Base-by-base conservation (phyloP, 2,329 filamentous ascomycete genomes). In the Tricladium varicosporioides region DNA sequence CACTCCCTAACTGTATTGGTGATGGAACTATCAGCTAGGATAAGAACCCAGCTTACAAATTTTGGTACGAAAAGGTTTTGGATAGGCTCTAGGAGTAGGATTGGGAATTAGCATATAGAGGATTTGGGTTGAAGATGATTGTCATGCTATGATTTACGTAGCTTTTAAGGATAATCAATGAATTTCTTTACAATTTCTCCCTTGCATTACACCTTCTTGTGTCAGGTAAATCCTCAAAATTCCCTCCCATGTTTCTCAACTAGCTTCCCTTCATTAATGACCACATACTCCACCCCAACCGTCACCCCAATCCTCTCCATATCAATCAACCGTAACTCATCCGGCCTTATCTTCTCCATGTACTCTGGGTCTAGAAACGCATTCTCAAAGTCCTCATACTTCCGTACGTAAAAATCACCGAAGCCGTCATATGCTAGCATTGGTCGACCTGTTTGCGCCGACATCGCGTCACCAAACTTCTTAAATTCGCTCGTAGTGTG, bases 1-100 rank as follows among this genome's bases (percentile, higher is more conserved):
- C 74, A 5, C 43, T 76, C 27, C 67, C 67, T 13, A 74, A 62
- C 61, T 76, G 74, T 63, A 55, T 71, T 15, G 74, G 74, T 44
- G 62, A 67, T 9, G 74, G 73, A 5, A 54, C 51, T 54, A 53
- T 43, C 22, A 27, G 22, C 22, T 27, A 27, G 22, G 22, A 27
- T 27, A 27, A 27, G 22, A 27, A 27, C 22, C 7, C 22, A 27
- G 22, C 22, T 27, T 27, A 27, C 22, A 27, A 27, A 27, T 27
- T 27, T 27, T 7, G 22, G 22, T 7, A 27, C 22, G 3, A 27
- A 27, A 27, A 27, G 22, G 22, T 27, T 4, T 27, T 27, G 7
- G 7, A 27, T 7, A 7, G 22, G 22, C 22, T 27, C 22, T 27
- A 7, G 22, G 22, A 27, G 22, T 27, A 7, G 22, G 22, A 27